Conservation (phyloP, 345 rosid species). For the Melastoma malabathricum region DNA sequence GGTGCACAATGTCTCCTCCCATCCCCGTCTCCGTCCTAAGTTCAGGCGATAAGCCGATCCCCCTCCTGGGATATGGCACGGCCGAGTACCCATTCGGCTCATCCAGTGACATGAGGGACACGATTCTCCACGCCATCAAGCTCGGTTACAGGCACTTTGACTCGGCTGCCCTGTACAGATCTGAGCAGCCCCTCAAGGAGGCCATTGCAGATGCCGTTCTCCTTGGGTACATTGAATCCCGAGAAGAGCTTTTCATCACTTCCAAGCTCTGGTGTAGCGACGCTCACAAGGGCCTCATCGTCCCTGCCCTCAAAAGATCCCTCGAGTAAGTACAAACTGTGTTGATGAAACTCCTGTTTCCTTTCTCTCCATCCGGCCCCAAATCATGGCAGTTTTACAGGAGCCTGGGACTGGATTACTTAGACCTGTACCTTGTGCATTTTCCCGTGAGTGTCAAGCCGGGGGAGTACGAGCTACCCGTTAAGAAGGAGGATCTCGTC, state of each 20-base stretch:
- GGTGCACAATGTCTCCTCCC: too few species aligned
- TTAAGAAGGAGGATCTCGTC: constrained; percentile 9
- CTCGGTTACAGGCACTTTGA: constrained; percentile 30
- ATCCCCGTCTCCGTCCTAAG: too few species aligned
- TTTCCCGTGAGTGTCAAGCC: constrained; percentile 11
- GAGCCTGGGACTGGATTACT: constrained; percentile 17
- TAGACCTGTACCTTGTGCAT: constrained; percentile 23
- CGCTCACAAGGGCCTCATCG: constrained; percentile 13
- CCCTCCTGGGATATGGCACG: constrained; percentile 14
- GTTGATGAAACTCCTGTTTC: not conserved
- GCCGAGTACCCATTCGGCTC: constrained; percentile 10
- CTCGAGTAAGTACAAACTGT: not conserved
- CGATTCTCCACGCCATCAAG: constrained; percentile 19
- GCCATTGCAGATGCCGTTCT: constrained; percentile 25
- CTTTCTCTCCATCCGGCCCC: not conserved
- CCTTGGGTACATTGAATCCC: constrained; percentile 15
- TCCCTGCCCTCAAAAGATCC: constrained; percentile 2
- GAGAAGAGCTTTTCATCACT: constrained; percentile 28
- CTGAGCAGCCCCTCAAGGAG: constrained; percentile 23
- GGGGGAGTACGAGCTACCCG: not conserved
- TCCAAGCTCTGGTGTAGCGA: constrained; percentile 28
- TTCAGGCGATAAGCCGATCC: constrained; percentile 1
- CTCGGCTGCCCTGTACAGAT: constrained; percentile 15
- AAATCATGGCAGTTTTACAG: constrained; percentile 1
- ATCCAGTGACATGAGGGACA: not conserved